These are phyloP conservation scores for Umbelopsis sp. DNA, from an alignment of 192 early-diverging fungal genomes.

Conservation along the genomic window DNA sequence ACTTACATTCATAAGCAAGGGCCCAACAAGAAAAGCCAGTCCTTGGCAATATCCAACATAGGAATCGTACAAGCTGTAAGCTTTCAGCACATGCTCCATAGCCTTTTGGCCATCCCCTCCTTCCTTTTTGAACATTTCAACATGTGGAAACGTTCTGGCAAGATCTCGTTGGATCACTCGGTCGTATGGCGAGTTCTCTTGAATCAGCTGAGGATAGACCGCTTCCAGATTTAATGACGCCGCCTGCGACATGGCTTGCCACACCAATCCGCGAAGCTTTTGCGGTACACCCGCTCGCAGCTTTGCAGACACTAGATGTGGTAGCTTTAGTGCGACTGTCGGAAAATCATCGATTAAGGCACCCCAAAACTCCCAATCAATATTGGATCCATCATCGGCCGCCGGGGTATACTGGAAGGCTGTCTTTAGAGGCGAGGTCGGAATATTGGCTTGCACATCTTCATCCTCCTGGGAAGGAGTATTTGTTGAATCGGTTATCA, in stretches of 20 bases:
- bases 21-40: constrained; percentile 92
- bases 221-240: constrained; percentile 79
- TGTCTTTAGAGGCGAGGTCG: background rate
- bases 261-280: constrained; percentile 84
- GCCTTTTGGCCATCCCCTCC: constrained; percentile 85
- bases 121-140: constrained; percentile 83
- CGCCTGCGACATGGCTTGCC: constrained; percentile 89
- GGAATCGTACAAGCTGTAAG: constrained; percentile 92
- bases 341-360: constrained; percentile 76
- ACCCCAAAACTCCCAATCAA: constrained; percentile 83
- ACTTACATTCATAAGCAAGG: constrained; percentile 86
- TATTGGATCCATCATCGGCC: constrained; percentile 17
- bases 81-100: constrained; percentile 87
- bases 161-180: constrained; percentile 92
- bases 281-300: constrained; percentile 80
- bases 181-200: constrained; percentile 79
- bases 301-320: constrained; percentile 67
- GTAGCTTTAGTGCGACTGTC: constrained; percentile 63
- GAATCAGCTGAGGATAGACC: constrained; percentile 78
- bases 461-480: constrained; percentile 21
- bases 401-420: constrained; percentile 26
- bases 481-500: constrained; percentile 41
- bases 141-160: constrained; percentile 88
- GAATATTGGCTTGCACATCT: constrained; percentile 12
- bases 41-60: constrained; percentile 99